Percentiles rank a stretch among this genome's conserved stretches.
Evolutionary conservation across 2,329 filamentous ascomycete genomes (phyloP).

Genomic region (Talaromyces atroroseus): DNA sequence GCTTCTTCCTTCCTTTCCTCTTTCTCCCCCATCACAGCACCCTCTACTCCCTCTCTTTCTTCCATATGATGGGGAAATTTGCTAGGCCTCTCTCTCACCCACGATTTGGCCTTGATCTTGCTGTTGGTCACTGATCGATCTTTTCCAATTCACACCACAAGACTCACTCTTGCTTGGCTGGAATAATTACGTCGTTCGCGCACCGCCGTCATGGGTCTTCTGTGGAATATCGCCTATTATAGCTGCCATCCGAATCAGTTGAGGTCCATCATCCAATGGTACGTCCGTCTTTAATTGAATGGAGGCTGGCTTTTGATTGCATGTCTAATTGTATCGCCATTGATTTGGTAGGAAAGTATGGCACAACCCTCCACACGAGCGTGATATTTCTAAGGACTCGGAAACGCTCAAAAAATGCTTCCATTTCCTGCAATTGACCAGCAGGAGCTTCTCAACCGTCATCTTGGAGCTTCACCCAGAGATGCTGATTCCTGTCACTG

Average conservation of each 20-base stretch:
- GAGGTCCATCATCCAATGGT: slow-evolving; percentile 86
- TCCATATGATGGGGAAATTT: background rate
- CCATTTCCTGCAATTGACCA: slow-evolving; percentile 77
- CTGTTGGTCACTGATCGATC: slow-evolving; percentile 12
- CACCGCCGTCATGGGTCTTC: slow-evolving; percentile 33
- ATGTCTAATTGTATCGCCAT: background rate
- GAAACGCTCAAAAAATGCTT: slow-evolving; percentile 76
- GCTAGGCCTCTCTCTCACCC: background rate
- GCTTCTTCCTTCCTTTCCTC: no score
- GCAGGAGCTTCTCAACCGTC: slow-evolving; percentile 85
- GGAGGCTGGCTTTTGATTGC: background rate
- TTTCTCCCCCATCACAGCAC: no score
- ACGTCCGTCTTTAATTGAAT: slow-evolving; percentile 25
- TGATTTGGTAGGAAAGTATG: slow-evolving; percentile 72
- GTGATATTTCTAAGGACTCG: slow-evolving; percentile 70
- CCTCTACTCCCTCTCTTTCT: background rate
- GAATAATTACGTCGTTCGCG: slow-evolving; percentile 11
- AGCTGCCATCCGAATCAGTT: slow-evolving; percentile 70
- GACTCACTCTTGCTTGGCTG: slow-evolving; percentile 9
- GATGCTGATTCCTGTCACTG: slow-evolving; percentile 76
- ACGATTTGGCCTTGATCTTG: slow-evolving; percentile 2
- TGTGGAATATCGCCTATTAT: slow-evolving; percentile 60
- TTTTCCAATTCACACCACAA: slow-evolving; percentile 15
- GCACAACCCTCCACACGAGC: slow-evolving; percentile 88
- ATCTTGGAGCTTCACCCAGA: slow-evolving; percentile 96